phyloP scores from a whole-genome alignment of 192 early-diverging fungal genomes.

The Dissophora globulifera region DNA sequence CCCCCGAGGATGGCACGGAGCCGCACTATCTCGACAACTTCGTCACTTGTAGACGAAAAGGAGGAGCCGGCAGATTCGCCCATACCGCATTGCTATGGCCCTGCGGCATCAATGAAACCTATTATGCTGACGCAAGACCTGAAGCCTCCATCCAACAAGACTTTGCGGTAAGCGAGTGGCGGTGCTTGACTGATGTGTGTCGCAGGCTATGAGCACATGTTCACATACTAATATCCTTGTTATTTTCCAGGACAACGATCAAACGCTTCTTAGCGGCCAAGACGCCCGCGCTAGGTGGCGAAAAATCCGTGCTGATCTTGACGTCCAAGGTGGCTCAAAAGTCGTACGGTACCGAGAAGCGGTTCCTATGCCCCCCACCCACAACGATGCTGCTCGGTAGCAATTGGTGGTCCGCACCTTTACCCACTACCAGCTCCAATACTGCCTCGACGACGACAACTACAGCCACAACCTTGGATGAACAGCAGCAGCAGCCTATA shows the following conservation, averaged over 20 bases:
- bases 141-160: conserved; percentile 38
- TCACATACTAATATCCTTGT: conserved; percentile 4
- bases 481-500: too few relatives aligned
- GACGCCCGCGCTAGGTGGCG: conserved; percentile 57
- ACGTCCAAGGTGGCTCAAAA: conserved; percentile 94
- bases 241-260: conserved; percentile 53
- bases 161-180: conserved; percentile 28
- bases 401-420: conserved; percentile 71
- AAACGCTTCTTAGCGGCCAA: conserved; percentile 56
- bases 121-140: conserved; percentile 44
- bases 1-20: conserved; percentile 41
- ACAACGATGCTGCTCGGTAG: conserved; percentile 81
- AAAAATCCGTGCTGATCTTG: conserved; percentile 79
- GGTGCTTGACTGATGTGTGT: too few relatives aligned
- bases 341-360: conserved; percentile 92
- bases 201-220: background rate
- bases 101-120: conserved; percentile 28
- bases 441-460: too few relatives aligned
- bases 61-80: conserved; percentile 23
- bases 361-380: conserved; percentile 88
- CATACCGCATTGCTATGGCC: conserved; percentile 4
- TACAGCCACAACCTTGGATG: too few relatives aligned
- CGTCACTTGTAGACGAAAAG: conserved; percentile 45
- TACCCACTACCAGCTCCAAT: background rate
- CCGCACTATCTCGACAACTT: conserved; percentile 43